These are phyloP conservation scores for Theileria orientalis DNA, from an alignment of 169 alveolate genomes.

Conservation along the genomic window DNA sequence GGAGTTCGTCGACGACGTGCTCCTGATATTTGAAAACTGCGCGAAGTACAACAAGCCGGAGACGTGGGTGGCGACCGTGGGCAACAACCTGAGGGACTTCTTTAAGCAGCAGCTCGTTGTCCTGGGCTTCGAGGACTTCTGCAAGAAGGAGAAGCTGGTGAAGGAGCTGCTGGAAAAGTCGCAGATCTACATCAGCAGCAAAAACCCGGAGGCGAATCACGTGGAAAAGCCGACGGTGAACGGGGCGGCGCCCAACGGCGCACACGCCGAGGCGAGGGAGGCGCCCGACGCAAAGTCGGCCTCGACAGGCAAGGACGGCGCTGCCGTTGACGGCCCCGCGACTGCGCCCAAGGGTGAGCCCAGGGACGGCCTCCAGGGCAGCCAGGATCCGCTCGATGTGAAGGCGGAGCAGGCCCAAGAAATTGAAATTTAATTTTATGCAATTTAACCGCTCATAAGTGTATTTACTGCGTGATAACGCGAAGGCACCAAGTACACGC, in stretches of 20 bases:
- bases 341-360: too few relatives aligned
- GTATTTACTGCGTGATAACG: too few relatives aligned
- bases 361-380: too few relatives aligned
- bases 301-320: background rate
- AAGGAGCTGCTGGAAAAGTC: conserved; percentile 68
- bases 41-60: conserved; percentile 81
- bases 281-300: background rate
- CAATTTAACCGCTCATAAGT: too few relatives aligned
- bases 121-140: conserved; percentile 62
- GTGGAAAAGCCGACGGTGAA: background rate
- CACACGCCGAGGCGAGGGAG: background rate
- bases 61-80: conserved; percentile 81
- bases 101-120: conserved; percentile 73
- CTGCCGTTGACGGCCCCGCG: too few relatives aligned
- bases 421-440: conserved; percentile 6
- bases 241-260: background rate
- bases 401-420: background rate
- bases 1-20: conserved; percentile 81
- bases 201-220: background rate
- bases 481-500: too few relatives aligned
- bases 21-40: conserved; percentile 82
- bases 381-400: background rate
- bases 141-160: conserved; percentile 59
- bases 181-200: conserved; percentile 12
- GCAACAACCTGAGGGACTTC: conserved; percentile 80